Evolutionary conservation across 2,329 filamentous ascomycete genomes (phyloP).

Genomic region (Sordariomycetes sp.): DNA sequence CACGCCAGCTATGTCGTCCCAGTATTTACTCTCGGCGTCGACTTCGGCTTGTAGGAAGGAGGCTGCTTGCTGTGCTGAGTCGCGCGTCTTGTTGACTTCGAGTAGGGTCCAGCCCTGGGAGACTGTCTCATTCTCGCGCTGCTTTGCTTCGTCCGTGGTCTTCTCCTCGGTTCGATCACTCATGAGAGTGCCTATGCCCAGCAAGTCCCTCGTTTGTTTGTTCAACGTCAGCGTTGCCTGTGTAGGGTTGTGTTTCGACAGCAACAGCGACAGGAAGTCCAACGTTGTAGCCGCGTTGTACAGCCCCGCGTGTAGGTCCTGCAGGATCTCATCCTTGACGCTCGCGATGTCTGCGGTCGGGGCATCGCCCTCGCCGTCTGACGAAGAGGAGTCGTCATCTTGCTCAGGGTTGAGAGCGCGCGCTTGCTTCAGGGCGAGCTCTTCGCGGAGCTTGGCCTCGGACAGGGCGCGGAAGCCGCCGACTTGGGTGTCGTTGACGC

Average conservation of each 20-base stretch:
- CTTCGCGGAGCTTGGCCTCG: constrained; percentile 60
- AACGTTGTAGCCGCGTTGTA: constrained; percentile 61
- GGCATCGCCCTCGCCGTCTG: constrained; percentile 38
- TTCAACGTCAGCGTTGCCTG: constrained; percentile 64
- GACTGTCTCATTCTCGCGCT: constrained; percentile 46
- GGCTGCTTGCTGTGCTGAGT: constrained; percentile 64
- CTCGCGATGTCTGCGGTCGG: too few species aligned
- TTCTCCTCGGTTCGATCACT: constrained; percentile 55
- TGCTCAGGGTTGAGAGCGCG: constrained; percentile 34
- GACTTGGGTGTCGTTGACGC: constrained; percentile 67
- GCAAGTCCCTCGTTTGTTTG: constrained; percentile 56
- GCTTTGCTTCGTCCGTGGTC: constrained; percentile 43
- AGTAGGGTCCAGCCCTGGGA: constrained; percentile 69
- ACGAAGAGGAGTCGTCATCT: constrained; percentile 34
- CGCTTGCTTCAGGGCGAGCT: constrained; percentile 45
- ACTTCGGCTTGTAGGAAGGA: constrained; percentile 69
- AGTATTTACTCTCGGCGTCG: constrained; percentile 73
- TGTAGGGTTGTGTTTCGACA: constrained; percentile 71
- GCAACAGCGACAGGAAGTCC: constrained; percentile 73
- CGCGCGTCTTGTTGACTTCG: constrained; percentile 64
- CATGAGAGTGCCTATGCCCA: constrained; percentile 67
- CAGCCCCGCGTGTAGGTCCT: too few species aligned
- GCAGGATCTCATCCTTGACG: too few species aligned
- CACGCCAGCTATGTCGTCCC: constrained; percentile 75
- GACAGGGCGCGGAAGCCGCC: constrained; percentile 76